phyloP scores from a whole-genome alignment of 139 green algal genomes.

The Zygnema circumcarinatum region DNA sequence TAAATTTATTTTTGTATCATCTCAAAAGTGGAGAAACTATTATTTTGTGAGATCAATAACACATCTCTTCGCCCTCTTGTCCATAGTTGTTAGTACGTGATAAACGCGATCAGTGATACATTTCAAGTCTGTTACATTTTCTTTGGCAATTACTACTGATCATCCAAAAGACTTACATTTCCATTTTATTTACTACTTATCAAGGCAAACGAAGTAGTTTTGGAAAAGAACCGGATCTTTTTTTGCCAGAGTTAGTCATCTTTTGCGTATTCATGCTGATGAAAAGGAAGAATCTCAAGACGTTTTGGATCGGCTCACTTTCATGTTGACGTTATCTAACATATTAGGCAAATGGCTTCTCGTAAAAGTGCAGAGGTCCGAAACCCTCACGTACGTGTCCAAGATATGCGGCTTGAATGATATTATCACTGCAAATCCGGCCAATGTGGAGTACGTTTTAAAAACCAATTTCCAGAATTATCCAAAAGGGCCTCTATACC shows the following conservation, averaged over 20 bases:
- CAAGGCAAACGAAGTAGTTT: not conserved
- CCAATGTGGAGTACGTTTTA: slow-evolving; percentile 46
- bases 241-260: not conserved
- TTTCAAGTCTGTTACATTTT: too few species aligned
- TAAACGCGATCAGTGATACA: too few species aligned
- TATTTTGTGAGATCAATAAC: not conserved
- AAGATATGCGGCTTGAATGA: not conserved
- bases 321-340: not conserved
- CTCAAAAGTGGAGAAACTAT: not conserved
- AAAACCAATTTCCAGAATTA: slow-evolving; percentile 54
- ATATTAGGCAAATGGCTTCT: not conserved
- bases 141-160: too few species aligned
- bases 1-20: too few species aligned
- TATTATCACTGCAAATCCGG: slow-evolving; percentile 40
- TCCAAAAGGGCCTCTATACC: slow-evolving; percentile 41
- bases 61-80: too few species aligned
- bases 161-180: too few species aligned
- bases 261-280: not conserved
- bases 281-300: not conserved
- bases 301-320: not conserved
- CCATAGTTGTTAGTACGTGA: too few species aligned
- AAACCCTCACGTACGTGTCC: not conserved
- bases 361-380: not conserved
- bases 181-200: too few species aligned
- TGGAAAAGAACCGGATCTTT: not conserved